These are phyloP conservation scores for Pseudisothecium myosuroides DNA, from an alignment of 225 moss, liverwort and hornwort species.

Conservation along the genomic window DNA sequence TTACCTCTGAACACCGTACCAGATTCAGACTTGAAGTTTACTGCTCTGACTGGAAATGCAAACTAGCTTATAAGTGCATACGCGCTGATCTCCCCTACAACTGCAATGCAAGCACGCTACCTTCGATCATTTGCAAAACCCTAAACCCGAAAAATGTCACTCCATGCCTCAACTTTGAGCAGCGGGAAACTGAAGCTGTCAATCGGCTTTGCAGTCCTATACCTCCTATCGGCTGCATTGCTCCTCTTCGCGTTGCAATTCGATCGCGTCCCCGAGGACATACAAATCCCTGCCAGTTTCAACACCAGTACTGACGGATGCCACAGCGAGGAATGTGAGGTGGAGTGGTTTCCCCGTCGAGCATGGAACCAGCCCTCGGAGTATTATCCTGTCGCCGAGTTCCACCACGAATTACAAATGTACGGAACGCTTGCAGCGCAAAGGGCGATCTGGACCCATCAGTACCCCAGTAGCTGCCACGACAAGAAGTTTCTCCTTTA, in stretches of 20 bases:
- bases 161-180: too few species aligned
- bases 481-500: conserved; percentile 8
- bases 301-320: not conserved
- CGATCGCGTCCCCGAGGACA: not conserved
- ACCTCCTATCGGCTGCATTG: not conserved
- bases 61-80: not conserved
- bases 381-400: not conserved
- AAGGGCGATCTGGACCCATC: conserved; percentile 1
- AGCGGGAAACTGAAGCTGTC: not conserved
- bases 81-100: not conserved
- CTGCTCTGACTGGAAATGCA: not conserved
- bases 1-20: not conserved
- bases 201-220: not conserved
- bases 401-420: not conserved
- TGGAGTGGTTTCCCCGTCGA: not conserved
- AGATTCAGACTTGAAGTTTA: not conserved
- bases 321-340: not conserved
- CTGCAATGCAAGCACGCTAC: not conserved
- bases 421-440: conserved; percentile 4
- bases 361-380: not conserved
- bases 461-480: conserved; percentile 9
- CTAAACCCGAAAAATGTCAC: not conserved
- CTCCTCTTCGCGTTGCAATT: not conserved
- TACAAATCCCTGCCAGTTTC: not conserved
- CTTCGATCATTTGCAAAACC: not conserved